Evolutionary conservation across 2,329 filamentous ascomycete genomes (phyloP).

Genomic region (Colletotrichum kahawae): DNA sequence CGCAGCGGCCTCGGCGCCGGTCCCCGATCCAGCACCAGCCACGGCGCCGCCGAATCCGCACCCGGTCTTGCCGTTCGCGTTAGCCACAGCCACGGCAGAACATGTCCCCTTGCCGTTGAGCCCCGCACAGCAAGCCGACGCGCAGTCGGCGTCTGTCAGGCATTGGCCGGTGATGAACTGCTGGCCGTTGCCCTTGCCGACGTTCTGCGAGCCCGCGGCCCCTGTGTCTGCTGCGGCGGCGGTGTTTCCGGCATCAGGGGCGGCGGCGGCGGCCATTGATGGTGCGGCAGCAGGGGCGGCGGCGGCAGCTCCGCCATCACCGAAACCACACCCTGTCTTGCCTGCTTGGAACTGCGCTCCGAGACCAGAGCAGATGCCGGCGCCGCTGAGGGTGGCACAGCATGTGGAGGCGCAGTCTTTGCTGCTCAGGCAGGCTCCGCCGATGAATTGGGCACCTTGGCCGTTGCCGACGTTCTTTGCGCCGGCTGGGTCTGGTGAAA

Average conservation of each 20-base stretch:
- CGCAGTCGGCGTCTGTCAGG: slow-evolving; percentile 34
- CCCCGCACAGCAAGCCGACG: slow-evolving; percentile 34
- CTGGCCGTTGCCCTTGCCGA: slow-evolving; percentile 32
- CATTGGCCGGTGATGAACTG: slow-evolving; percentile 41
- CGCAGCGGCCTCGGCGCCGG: not conserved
- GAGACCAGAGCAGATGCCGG: slow-evolving; percentile 31
- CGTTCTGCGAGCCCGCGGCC: slow-evolving; percentile 25
- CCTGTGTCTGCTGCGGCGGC: not conserved
- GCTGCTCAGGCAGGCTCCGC: slow-evolving; percentile 31
- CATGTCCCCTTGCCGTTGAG: slow-evolving; percentile 39
- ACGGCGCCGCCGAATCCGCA: not conserved
- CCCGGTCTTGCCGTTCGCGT: slow-evolving; percentile 33
- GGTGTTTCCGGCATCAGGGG: not conserved
- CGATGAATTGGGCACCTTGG: slow-evolving; percentile 32
- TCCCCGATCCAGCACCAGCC: not conserved
- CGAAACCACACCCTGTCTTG: slow-evolving; percentile 32
- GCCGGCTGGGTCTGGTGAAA: slow-evolving; percentile 30
- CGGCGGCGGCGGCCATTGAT: not conserved
- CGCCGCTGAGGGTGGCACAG: slow-evolving; percentile 28
- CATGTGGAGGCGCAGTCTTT: slow-evolving; percentile 31
- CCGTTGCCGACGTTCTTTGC: slow-evolving; percentile 32
- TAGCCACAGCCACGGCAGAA: slow-evolving; percentile 34
- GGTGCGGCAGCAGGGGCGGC: not conserved
- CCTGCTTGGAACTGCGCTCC: slow-evolving; percentile 29
- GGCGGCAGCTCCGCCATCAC: not conserved